These are phyloP conservation scores for Coemansia guatemalensis DNA, from an alignment of 192 early-diverging fungal genomes.

Conservation along the genomic window DNA sequence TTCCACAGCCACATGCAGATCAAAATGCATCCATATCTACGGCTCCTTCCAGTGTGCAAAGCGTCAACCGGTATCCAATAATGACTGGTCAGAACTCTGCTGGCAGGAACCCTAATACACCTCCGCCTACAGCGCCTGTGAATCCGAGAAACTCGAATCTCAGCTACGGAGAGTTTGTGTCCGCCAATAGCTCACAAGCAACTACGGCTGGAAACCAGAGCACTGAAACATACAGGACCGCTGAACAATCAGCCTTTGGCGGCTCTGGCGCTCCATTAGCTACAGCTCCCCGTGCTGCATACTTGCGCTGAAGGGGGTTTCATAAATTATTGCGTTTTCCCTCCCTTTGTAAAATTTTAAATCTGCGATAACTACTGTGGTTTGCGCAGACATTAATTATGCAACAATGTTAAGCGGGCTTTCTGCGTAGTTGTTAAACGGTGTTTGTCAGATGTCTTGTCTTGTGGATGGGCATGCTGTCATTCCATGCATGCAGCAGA, in stretches of 20 bases:
- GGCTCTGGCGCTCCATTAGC: conserved; percentile 8
- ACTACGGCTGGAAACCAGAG: conserved; percentile 24
- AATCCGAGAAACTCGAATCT: conserved; percentile 24
- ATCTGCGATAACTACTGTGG: too few relatives aligned
- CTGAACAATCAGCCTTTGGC: conserved; percentile 29
- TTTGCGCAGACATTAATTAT: too few relatives aligned
- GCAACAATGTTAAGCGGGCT: too few relatives aligned
- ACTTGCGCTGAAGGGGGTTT: not conserved
- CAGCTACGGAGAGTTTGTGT: conserved; percentile 46
- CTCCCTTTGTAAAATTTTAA: not conserved
- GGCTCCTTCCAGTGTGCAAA: conserved; percentile 23
- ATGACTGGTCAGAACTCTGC: conserved; percentile 15
- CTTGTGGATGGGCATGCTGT: too few relatives aligned
- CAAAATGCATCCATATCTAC: conserved; percentile 27
- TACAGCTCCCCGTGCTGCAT: not conserved
- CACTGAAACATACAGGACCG: conserved; percentile 46
- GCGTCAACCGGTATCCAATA: conserved; percentile 41
- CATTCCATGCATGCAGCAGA: too few relatives aligned
- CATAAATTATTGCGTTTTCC: not conserved
- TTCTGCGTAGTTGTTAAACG: not conserved
- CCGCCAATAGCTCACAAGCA: conserved; percentile 16
- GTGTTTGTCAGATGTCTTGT: too few relatives aligned
- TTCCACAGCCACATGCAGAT: conserved; percentile 21
- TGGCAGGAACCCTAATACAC: not conserved
- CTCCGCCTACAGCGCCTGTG: conserved; percentile 8